These are phyloP conservation scores for Solanum phureja DNA, from an alignment of 257 asterid genomes.

Conservation along the genomic window DNA sequence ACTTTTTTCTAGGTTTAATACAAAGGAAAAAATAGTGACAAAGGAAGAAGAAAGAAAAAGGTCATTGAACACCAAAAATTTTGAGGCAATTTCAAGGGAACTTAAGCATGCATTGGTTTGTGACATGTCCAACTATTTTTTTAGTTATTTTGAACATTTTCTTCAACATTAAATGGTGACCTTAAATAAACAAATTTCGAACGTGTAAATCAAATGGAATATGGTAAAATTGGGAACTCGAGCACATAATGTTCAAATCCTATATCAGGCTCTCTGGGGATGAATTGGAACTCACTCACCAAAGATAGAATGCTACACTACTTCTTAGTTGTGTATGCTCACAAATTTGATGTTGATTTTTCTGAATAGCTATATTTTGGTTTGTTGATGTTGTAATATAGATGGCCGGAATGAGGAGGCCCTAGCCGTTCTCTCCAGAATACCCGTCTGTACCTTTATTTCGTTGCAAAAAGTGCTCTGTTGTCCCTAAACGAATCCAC, in stretches of 20 bases:
- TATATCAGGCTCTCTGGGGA: neutral
- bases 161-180: neutral
- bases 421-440: constrained; percentile 20
- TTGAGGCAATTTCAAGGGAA: neutral
- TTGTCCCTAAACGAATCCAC: constrained; percentile 28
- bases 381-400: neutral
- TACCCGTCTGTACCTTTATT: constrained; percentile 18
- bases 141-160: neutral
- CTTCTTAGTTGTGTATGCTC: neutral
- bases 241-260: neutral
- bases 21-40: neutral
- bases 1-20: neutral
- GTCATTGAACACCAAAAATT: neutral
- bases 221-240: neutral
- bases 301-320: too few relatives aligned
- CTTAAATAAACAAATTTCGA: neutral
- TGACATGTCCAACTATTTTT: neutral
- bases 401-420: constrained; percentile 30
- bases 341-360: neutral
- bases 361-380: neutral
- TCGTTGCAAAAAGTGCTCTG: constrained; percentile 9
- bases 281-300: neutral
- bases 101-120: neutral
- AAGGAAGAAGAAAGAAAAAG: neutral
- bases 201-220: neutral